These are phyloP conservation scores for Plasmodium falciparum DNA, from an alignment of 169 alveolate species.

Conservation along the genomic window DNA sequence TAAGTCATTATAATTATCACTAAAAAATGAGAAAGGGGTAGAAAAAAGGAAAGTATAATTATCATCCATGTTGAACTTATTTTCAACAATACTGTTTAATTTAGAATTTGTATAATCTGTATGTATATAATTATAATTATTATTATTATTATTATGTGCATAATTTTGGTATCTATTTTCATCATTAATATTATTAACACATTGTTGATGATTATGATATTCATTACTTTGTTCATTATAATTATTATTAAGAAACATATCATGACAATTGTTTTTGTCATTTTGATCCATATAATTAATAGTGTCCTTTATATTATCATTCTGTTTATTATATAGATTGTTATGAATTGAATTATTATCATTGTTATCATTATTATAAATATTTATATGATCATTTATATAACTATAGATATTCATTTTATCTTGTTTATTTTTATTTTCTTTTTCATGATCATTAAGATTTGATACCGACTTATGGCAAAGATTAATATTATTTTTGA, in stretches of 20 bases:
- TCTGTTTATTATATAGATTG: neutral
- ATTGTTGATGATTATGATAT: neutral
- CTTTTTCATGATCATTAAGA: neutral
- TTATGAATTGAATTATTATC: neutral
- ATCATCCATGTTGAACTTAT: neutral
- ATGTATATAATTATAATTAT: neutral
- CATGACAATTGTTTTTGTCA: no score
- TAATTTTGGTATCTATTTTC: neutral
- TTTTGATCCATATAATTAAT: no score
- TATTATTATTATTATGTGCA: neutral
- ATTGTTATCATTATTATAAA: neutral
- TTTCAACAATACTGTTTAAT: neutral
- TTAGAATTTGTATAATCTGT: neutral
- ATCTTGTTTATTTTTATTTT: neutral
- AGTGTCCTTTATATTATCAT: neutral
- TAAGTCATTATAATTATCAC: conserved; percentile 45
- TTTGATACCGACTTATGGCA: neutral
- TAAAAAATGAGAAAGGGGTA: conserved; percentile 55
- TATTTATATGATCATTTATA: neutral
- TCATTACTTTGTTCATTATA: neutral
- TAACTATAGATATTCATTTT: neutral
- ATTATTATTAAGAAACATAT: no score
- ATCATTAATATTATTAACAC: neutral
- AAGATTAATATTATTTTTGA: neutral
- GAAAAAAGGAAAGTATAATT: conserved; percentile 30